These are phyloP conservation scores for Tolypocladium tundrense DNA, from an alignment of 2,329 filamentous ascomycete species.

Conservation along the genomic window DNA sequence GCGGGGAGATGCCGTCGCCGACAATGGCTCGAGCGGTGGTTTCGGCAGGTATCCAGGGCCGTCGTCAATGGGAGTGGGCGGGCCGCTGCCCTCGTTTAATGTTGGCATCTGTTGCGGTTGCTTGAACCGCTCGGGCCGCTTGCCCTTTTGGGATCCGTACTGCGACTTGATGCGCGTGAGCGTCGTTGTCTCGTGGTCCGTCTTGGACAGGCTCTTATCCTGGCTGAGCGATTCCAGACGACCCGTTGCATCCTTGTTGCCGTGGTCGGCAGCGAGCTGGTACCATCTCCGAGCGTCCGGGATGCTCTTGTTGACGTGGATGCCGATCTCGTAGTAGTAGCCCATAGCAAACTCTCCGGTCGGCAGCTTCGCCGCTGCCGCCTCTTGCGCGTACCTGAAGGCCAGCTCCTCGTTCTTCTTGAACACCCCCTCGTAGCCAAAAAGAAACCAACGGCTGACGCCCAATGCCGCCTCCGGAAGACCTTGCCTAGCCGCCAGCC, in stretches of 20 bases:
- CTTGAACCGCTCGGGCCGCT: constrained; percentile 50
- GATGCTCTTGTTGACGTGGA: constrained; percentile 76
- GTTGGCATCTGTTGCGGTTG: constrained; percentile 39
- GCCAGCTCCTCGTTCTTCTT: constrained; percentile 92
- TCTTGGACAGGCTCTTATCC: constrained; percentile 74
- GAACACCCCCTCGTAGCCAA: constrained; percentile 85
- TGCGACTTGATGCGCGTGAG: constrained; percentile 79
- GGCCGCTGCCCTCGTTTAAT: constrained; percentile 30
- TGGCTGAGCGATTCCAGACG: constrained; percentile 77
- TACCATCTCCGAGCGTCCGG: constrained; percentile 84
- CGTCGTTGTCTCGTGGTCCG: constrained; percentile 87
- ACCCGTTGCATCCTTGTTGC: constrained; percentile 77
- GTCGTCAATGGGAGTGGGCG: constrained; percentile 17
- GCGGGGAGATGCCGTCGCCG: constrained; percentile 18
- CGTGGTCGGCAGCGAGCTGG: constrained; percentile 74
- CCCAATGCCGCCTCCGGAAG: constrained; percentile 91
- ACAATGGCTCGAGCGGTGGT: constrained; percentile 5
- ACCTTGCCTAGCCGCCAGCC: constrained; percentile 81
- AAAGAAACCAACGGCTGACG: constrained; percentile 97
- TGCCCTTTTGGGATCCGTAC: constrained; percentile 57
- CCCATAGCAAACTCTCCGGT: constrained; percentile 95
- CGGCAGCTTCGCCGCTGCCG: constrained; percentile 68
- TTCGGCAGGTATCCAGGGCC: constrained; percentile 7
- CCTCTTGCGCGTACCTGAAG: constrained; percentile 81
- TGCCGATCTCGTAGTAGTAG: constrained; percentile 96